These are phyloP conservation scores for Pterocarpus macrocarpus DNA, from an alignment of 306 rosid species.

Conservation along the genomic window DNA sequence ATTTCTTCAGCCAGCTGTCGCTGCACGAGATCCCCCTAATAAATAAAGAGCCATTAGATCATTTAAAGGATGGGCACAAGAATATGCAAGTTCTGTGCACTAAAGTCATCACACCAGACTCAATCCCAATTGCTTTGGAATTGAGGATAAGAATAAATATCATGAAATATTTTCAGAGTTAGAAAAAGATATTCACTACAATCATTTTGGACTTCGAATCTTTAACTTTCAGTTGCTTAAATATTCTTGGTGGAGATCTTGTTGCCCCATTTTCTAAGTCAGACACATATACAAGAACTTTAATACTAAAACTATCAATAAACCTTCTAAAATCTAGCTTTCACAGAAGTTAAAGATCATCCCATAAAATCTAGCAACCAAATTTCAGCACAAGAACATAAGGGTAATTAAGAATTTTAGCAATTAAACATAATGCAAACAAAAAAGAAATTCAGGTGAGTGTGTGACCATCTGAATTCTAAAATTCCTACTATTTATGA, in stretches of 20 bases:
- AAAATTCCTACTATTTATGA: neutral
- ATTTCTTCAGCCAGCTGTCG: constrained; percentile 62
- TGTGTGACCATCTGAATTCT: constrained; percentile 8
- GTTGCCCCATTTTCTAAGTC: constrained; percentile 36
- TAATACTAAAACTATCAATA: constrained; percentile 2
- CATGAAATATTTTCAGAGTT: constrained; percentile 17
- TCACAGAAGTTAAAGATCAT: constrained; percentile 15
- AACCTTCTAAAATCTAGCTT: constrained; percentile 7
- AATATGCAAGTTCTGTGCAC: constrained; percentile 26
- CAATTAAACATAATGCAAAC: neutral
- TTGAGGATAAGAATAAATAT: constrained; percentile 1
- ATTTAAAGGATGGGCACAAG: constrained; percentile 36
- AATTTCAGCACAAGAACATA: constrained; percentile 9
- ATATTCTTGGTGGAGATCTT: constrained; percentile 2
- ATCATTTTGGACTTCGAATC: constrained; percentile 4
- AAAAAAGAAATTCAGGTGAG: neutral
- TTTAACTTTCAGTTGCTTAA: constrained; percentile 16
- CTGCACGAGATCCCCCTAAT: constrained; percentile 65
- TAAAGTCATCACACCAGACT: constrained; percentile 17
- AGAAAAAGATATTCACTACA: constrained; percentile 14
- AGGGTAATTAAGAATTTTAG: neutral
- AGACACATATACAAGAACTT: constrained; percentile 14
- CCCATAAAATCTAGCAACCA: constrained; percentile 26
- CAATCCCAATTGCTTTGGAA: constrained; percentile 18
- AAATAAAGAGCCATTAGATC: constrained; percentile 43